Evolutionary conservation across 768 basidiomycete species (phyloP), one percentile per base, ranked within the genome.

Genomic region (Agrocybe chaxingu): DNA sequence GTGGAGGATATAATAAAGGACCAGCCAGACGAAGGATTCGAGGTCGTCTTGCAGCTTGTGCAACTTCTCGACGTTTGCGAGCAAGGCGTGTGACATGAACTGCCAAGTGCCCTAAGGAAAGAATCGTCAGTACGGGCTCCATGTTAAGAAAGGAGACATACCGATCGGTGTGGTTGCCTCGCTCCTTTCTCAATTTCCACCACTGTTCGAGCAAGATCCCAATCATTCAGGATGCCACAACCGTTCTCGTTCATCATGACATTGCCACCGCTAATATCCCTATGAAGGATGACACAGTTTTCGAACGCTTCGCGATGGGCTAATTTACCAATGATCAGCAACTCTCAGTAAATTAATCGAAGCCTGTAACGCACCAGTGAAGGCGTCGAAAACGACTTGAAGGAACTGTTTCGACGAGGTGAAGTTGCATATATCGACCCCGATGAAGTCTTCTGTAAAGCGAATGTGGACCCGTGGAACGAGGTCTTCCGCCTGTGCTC

Each of bases 371-470:
- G 8, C 50, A 60, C 65, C 64, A 12, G 50, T 39, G 30, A 62
- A 62, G 2, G 62, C 65, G 50, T 68, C 46, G 3, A 42, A 57
- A 3, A 61, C 41, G 12, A 51, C 60, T n/a, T 47, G 40, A 9
- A 65, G 8, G 40, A 65, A 34, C 10, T 61, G 47, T 33, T 56
- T 52, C 4, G 65, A 55, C 3, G 51, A 52, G 7, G 18, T 37
- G 35, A 59, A 62, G 0, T 31, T 31, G 5, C 42, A 40, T 11
- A 65, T 48, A 29, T 24, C 47, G 4, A 30, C 16, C 1, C 57
- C 61, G 12, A 64, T 50, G 6, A 53, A 50, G 19, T 59, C 61
- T 10, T 50, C 56, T 1, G 59, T 8, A 7, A 65, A 58, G 2
- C 65, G 61, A 39, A 60, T 53, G 32, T 63, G 62, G 2, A 46